Base-by-base conservation (phyloP, 1,284 basidiomycete species). In the Moniliella sp. region DNA sequence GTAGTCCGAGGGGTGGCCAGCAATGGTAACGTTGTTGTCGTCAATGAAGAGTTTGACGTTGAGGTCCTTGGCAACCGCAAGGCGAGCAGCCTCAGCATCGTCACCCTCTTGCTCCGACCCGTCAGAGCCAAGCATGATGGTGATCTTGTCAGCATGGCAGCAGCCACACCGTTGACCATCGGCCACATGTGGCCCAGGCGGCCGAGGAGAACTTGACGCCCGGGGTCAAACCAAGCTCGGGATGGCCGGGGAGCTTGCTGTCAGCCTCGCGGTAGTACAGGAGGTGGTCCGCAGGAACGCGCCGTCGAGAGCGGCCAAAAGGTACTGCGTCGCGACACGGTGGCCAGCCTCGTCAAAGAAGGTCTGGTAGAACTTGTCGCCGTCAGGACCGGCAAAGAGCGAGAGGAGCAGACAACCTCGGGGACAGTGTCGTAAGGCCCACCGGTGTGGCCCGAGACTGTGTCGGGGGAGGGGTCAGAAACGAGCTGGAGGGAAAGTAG, bases 81-180 rank as follows among this genome's bases (percentile, higher is more conserved):
- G 67, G 25, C 78, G 68, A 9, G 79, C 79, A 18, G 79, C 79
- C 58, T 82, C 79, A 2, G 79, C 78, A 45, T 82, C 78, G 52
- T 82, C 75, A 17, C 78, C n/a, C 61, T 82, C 79, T 60, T 82
- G 78, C 57, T 81, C 78, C 7, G 78, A 79, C 13, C 78, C 78
- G 52, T 82, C 79, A 0, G 78, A 82, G 4, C 79, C 79, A 13
- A 82, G 68, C 52, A 75, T 71, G 63, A 81, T 79, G n/a, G 80
- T 66, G 30, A 69, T 71, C 63, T 78, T 78, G 45, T 72, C 71
- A 23, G 67, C 67, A 63, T 81, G 72, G 77, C 78, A 32, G 82
- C 60, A 3, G 78, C 73, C 30, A 82, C 67, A 52, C 78, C 78
- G 55, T 80, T 81, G 35, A 80, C 74, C 39, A 39, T 19, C 14